Evolutionary conservation across 1,139 yeast species (phyloP).

Genomic region (Dujonia santamariae): DNA sequence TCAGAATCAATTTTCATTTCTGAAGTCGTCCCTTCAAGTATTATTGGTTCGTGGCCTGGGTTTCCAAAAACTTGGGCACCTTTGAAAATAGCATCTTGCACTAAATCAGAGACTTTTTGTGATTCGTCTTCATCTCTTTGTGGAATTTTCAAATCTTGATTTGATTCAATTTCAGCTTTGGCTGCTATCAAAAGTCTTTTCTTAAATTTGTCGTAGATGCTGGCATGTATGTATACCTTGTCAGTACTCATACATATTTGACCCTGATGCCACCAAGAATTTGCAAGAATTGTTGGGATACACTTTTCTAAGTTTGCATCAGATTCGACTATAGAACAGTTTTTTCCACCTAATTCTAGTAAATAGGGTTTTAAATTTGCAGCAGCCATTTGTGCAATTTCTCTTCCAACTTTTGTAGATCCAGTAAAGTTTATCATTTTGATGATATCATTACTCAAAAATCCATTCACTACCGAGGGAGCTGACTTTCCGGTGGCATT

Average conservation of each 20-base stretch:
- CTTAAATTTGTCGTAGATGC: conserved; percentile 26
- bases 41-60: conserved; percentile 21
- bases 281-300: conserved; percentile 26
- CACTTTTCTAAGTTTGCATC: conserved; percentile 33
- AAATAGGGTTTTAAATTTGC: conserved; percentile 32
- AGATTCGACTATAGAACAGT: conserved; percentile 27
- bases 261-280: conserved; percentile 42
- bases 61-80: conserved; percentile 30
- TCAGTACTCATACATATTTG: conserved; percentile 49
- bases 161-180: conserved; percentile 12
- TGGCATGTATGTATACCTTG: conserved; percentile 29
- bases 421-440: conserved; percentile 44
- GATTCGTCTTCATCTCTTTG: conserved; percentile 30
- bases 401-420: conserved; percentile 34
- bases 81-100: conserved; percentile 38
- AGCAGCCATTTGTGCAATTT: conserved; percentile 33
- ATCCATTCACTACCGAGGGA: conserved; percentile 18
- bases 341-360: conserved; percentile 47
- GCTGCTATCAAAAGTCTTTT: conserved; percentile 20
- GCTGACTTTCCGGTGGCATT: conserved; percentile 27
- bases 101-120: conserved; percentile 20
- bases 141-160: conserved; percentile 20
- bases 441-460: conserved; percentile 25
- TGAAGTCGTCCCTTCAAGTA: conserved; percentile 32
- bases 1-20: conserved; percentile 29